A percentile compares a stretch with the other conserved stretches of the same genome.
These are phyloP conservation scores for Kandelia obovata DNA, from an alignment of 345 rosid genomes.

Conservation along the genomic window DNA sequence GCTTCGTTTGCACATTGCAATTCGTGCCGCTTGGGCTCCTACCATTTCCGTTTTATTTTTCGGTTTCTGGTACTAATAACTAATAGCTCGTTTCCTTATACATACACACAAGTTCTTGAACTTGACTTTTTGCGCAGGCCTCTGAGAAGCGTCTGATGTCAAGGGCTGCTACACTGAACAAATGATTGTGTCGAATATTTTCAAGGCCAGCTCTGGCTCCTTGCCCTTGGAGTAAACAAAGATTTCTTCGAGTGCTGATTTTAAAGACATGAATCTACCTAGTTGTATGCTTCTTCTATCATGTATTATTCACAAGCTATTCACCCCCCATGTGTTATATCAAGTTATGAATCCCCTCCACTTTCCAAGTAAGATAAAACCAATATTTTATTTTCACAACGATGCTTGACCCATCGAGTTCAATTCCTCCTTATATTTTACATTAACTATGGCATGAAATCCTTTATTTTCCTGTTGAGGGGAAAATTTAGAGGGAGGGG, in stretches of 20 bases:
- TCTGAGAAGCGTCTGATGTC: slow-evolving; percentile 42
- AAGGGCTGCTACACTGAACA: slow-evolving; percentile 37
- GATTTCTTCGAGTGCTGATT: slow-evolving; percentile 9
- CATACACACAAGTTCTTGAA: slow-evolving; percentile 1
- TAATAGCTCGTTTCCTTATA: neutral
- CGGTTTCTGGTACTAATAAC: too few relatives aligned
- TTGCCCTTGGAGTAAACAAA: slow-evolving; percentile 8
- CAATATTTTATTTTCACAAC: too few relatives aligned
- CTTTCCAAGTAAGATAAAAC: slow-evolving; percentile 3
- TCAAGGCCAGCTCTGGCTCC: slow-evolving; percentile 12
- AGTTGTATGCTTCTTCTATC: neutral
- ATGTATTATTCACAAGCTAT: slow-evolving; percentile 25
- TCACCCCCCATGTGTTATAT: neutral
- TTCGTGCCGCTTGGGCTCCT: too few relatives aligned
- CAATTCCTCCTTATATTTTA: too few relatives aligned
- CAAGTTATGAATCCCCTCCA: neutral
- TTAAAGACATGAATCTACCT: slow-evolving; percentile 6
- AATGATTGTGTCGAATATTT: slow-evolving; percentile 28
- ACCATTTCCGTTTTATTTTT: too few relatives aligned
- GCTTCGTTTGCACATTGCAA: too few relatives aligned
- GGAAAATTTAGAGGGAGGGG: too few relatives aligned
- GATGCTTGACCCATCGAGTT: too few relatives aligned
- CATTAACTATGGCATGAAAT: too few relatives aligned
- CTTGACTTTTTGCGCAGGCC: slow-evolving; percentile 25
- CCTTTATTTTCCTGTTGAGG: too few relatives aligned